Evolutionary conservation across 495 filamentous ascomycete species (phyloP).

Genomic region (Lophiostoma macrostomum): DNA sequence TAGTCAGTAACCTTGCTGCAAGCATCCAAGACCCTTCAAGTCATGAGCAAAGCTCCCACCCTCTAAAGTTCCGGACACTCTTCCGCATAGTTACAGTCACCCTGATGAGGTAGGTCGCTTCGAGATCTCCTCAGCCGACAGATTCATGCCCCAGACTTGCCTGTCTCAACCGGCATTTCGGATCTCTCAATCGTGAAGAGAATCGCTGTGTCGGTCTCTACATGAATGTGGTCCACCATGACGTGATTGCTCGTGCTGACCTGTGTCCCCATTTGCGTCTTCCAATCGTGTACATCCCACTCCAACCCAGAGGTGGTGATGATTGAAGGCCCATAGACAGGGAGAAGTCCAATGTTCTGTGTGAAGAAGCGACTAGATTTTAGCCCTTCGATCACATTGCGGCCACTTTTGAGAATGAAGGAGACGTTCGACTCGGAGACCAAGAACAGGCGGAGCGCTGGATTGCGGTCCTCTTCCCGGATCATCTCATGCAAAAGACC

Average conservation of each 20-base stretch:
- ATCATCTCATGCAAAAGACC: slow-evolving; percentile 75
- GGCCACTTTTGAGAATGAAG: slow-evolving; percentile 67
- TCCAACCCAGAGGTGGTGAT: slow-evolving; percentile 78
- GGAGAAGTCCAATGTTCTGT: slow-evolving; percentile 80
- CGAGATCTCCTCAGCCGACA: neutral
- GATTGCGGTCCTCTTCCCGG: slow-evolving; percentile 41
- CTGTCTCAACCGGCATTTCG: neutral
- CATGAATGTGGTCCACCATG: slow-evolving; percentile 50
- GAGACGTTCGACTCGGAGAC: slow-evolving; percentile 75
- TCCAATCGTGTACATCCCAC: slow-evolving; percentile 84
- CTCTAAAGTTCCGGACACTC: too few relatives aligned
- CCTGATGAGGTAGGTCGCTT: too few relatives aligned
- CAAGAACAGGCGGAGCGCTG: slow-evolving; percentile 46
- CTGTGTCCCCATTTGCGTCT: slow-evolving; percentile 75
- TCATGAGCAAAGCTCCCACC: too few relatives aligned
- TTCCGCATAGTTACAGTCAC: too few relatives aligned
- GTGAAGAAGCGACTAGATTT: slow-evolving; percentile 44
- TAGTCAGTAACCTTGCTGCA: too few relatives aligned
- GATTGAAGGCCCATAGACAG: slow-evolving; percentile 65
- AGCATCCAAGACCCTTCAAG: too few relatives aligned
- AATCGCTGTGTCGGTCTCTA: slow-evolving; percentile 64
- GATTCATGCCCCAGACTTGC: neutral
- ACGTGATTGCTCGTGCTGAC: slow-evolving; percentile 95
- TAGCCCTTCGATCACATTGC: slow-evolving; percentile 65
- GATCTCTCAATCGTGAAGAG: slow-evolving; percentile 75